Conservation (phyloP, 129 eudicot species). For the Saposhnikovia divaricata region DNA sequence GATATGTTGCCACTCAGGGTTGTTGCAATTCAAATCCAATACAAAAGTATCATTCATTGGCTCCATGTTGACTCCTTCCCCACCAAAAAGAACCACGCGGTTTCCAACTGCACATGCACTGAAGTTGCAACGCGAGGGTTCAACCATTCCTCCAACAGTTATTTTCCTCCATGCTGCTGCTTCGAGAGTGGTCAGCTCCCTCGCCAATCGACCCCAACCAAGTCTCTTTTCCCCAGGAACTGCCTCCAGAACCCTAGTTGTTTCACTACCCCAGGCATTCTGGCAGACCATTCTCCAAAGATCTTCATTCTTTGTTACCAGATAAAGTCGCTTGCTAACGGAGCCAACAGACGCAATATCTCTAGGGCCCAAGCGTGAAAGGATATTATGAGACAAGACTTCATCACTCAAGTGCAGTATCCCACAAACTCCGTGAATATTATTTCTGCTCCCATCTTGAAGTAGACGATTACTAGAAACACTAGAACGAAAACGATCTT, state of each 20-base stretch:
- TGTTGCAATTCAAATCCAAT: slow-evolving; percentile 61
- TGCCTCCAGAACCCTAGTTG: slow-evolving; percentile 70
- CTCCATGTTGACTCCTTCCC: slow-evolving; percentile 94
- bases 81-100: slow-evolving; percentile 89
- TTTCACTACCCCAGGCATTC: slow-evolving; percentile 92
- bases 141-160: slow-evolving; percentile 82
- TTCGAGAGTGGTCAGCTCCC: slow-evolving; percentile 97
- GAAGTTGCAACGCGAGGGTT: slow-evolving; percentile 92
- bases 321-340: slow-evolving; percentile 61
- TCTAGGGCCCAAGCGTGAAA: slow-evolving; percentile 71
- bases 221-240: slow-evolving; percentile 87
- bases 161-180: slow-evolving; percentile 94
- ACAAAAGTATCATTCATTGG: slow-evolving; percentile 96
- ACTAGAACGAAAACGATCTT: slow-evolving; percentile 47
- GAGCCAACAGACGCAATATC: slow-evolving; percentile 91
- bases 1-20: slow-evolving; percentile 85
- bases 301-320: slow-evolving; percentile 67
- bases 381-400: slow-evolving; percentile 63
- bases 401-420: slow-evolving; percentile 78
- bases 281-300: slow-evolving; percentile 95
- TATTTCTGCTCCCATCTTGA: slow-evolving; percentile 31
- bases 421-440: slow-evolving; percentile 57
- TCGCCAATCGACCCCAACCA: slow-evolving; percentile 89
- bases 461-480: slow-evolving; percentile 38
- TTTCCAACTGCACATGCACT: slow-evolving; percentile 98